These are phyloP conservation scores for Rhizopus microsporus DNA, from an alignment of 371 early-diverging fungal species.

Conservation along the genomic window DNA sequence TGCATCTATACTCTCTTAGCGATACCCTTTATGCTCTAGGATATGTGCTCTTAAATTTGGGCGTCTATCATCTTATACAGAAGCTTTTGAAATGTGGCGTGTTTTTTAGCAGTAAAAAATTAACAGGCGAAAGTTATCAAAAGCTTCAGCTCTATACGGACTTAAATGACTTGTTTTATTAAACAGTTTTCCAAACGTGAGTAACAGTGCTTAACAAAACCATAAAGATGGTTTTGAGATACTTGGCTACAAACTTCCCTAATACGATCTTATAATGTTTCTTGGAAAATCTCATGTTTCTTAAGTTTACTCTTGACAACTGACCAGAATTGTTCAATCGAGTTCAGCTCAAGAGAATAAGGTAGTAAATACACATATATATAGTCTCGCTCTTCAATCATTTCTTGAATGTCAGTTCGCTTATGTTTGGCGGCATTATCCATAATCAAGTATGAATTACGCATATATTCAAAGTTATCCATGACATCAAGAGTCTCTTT, in stretches of 20 bases:
- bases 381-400: conserved; percentile 11
- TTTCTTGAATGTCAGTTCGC: conserved; percentile 4
- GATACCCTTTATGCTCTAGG: too few species aligned
- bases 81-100: too few species aligned
- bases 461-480: conserved; percentile 15
- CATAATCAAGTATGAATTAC: conserved; percentile 11
- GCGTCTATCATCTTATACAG: too few species aligned
- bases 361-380: conserved; percentile 12
- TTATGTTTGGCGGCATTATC: conserved; percentile 18
- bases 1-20: too few species aligned
- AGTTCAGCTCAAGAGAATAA: conserved; percentile 13
- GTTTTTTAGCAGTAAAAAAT: too few species aligned
- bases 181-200: too few species aligned
- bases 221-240: neutral
- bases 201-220: neutral
- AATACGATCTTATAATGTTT: neutral
- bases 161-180: too few species aligned
- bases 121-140: too few species aligned
- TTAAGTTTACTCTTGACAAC: conserved; percentile 8
- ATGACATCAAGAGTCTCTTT: conserved; percentile 4
- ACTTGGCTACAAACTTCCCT: neutral
- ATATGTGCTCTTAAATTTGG: too few species aligned
- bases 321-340: conserved; percentile 13
- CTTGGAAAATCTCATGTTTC: conserved; percentile 8
- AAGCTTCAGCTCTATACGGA: too few species aligned